Conservation (phyloP, 106 monocot species). For the Chionographis japonica region DNA sequence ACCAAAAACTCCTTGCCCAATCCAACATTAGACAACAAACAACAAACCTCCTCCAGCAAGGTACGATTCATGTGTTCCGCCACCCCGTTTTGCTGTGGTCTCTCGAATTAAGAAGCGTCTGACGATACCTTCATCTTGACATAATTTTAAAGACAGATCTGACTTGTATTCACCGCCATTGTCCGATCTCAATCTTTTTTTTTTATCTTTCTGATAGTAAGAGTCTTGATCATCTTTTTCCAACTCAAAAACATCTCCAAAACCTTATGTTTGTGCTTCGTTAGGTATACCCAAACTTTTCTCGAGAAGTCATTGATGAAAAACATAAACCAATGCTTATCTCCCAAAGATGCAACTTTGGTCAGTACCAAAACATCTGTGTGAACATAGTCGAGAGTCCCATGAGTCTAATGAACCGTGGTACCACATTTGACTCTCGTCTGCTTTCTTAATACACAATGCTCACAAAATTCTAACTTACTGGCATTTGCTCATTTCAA, state of each 20-base stretch:
- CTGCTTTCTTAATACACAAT: no score
- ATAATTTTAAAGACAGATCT: neutral
- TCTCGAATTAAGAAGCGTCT: neutral
- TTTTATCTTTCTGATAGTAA: neutral
- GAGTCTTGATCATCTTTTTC: neutral
- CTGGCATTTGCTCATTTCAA: no score
- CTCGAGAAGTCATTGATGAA: neutral
- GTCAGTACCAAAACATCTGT: neutral
- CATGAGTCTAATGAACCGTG: neutral
- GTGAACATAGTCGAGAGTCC: neutral
- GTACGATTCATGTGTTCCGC: no score
- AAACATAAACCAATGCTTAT: neutral
- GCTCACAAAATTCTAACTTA: no score
- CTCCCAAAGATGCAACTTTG: neutral
- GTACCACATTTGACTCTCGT: neutral
- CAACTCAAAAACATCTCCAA: neutral
- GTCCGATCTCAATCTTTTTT: constrained; percentile 1
- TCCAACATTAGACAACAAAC: neutral
- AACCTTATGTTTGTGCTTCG: neutral
- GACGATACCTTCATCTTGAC: neutral
- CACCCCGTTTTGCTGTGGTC: no score
- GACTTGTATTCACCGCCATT: neutral
- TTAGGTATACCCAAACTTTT: neutral
- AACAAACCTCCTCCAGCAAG: no score
- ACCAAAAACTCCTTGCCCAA: neutral